Evolutionary conservation across 306 rosid species (phyloP).

Genomic region (Lathyrus aphaca): DNA sequence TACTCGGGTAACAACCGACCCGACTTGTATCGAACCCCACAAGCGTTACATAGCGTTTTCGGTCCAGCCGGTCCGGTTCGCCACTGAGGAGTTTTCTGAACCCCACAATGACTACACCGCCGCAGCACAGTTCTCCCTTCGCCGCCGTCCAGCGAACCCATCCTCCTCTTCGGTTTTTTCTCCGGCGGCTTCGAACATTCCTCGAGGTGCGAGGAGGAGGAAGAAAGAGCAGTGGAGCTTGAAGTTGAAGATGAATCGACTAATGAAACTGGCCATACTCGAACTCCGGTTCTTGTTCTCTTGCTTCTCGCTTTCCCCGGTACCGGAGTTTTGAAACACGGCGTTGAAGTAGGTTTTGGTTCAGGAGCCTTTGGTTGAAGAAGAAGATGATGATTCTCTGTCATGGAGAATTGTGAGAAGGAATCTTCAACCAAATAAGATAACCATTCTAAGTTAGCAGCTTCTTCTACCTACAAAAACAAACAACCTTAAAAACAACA

Average conservation of each 20-base stretch:
- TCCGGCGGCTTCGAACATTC: slow-evolving; percentile 37
- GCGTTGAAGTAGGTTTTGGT: slow-evolving; percentile 24
- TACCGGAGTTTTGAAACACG: slow-evolving; percentile 66
- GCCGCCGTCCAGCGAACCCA: slow-evolving; percentile 13
- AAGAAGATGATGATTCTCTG: neutral
- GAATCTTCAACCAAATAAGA: slow-evolving; percentile 94
- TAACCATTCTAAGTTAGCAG: slow-evolving; percentile 84
- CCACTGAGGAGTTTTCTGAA: slow-evolving; percentile 97
- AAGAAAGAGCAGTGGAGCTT: slow-evolving; percentile 41
- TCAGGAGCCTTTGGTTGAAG: slow-evolving; percentile 8
- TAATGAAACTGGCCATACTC: slow-evolving; percentile 74
- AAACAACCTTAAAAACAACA: neutral
- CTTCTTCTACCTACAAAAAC: slow-evolving; percentile 60
- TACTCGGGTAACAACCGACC: slow-evolving; percentile 92
- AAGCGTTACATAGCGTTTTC: slow-evolving; percentile 83
- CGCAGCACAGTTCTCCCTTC: slow-evolving; percentile 38
- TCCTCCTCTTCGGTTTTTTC: slow-evolving; percentile 53
- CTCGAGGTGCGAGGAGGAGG: slow-evolving; percentile 52
- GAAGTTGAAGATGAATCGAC: slow-evolving; percentile 61
- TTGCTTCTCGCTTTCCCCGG: slow-evolving; percentile 87
- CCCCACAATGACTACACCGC: slow-evolving; percentile 95
- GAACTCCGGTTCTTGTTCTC: slow-evolving; percentile 63
- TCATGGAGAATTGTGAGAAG: slow-evolving; percentile 54
- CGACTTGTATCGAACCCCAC: slow-evolving; percentile 89
- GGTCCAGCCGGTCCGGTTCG: slow-evolving; percentile 89